phyloP scores from a whole-genome alignment of 2,329 filamentous ascomycete genomes.

The Calonectria multiphialidica region DNA sequence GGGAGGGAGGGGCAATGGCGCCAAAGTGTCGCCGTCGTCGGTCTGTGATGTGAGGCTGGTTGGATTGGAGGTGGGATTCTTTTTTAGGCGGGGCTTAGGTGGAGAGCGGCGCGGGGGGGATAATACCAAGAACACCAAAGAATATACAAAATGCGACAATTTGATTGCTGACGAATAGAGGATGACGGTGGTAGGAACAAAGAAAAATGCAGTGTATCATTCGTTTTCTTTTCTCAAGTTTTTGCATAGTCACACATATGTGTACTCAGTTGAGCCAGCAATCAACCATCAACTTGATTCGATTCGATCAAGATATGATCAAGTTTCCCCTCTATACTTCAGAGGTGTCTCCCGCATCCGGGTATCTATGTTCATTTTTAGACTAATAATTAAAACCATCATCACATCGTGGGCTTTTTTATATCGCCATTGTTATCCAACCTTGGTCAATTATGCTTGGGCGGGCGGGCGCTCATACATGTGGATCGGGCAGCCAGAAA shows the following conservation, averaged over 20 bases:
- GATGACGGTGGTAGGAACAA: not conserved
- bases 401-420: not conserved
- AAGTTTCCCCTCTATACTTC: not conserved
- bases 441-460: not conserved
- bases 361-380: conserved; percentile 20
- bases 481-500: conserved; percentile 82
- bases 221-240: not conserved
- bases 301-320: not conserved
- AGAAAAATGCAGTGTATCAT: too few relatives aligned
- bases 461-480: conserved; percentile 52
- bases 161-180: not conserved
- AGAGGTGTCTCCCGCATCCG: not conserved
- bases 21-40: not conserved
- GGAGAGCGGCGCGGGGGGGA: conserved; percentile 3
- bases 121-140: not conserved
- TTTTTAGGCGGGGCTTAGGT: conserved; percentile 27
- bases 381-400: not conserved
- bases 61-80: conserved; percentile 21
- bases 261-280: not conserved
- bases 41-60: conserved; percentile 15
- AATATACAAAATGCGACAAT: not conserved
- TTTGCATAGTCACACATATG: not conserved
- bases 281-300: not conserved
- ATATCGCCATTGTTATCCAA: not conserved
- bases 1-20: not conserved